A percentile compares a stretch with the other conserved stretches of the same genome.
phyloP scores from a whole-genome alignment of 202 grass and related monocot genomes.

The Zizania palustris region DNA sequence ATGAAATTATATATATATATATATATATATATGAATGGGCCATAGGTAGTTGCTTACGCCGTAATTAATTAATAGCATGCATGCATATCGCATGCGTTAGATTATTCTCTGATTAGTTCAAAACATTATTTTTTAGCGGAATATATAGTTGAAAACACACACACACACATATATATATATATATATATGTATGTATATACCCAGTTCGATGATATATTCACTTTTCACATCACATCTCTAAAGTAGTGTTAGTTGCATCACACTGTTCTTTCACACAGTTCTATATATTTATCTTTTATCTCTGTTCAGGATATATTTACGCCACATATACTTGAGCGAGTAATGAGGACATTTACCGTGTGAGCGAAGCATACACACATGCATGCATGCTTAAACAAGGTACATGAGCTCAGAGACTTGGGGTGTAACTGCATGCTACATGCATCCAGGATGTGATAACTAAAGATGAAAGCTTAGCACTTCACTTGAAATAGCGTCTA shows the following conservation, averaged over 20 bases:
- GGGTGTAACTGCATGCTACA: neutral
- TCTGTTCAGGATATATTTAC: no score
- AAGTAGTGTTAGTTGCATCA: neutral
- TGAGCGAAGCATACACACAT: no score
- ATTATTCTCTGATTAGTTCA: neutral
- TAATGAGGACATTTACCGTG: neutral
- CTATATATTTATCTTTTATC: no score
- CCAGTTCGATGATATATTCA: neutral
- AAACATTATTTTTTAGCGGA: no score
- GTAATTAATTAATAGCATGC: no score
- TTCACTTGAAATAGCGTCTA: constrained; percentile 23
- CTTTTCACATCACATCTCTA: neutral
- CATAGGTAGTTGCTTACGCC: no score
- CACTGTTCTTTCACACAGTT: neutral
- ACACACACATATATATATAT: no score
- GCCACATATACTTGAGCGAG: neutral
- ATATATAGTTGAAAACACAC: no score
- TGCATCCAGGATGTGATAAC: neutral
- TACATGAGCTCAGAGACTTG: neutral
- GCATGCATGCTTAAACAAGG: neutral
- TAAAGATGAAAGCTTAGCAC: neutral
- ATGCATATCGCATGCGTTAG: neutral
- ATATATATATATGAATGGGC: no score
- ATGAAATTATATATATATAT: no score
- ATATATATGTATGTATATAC: no score